phyloP scores from a whole-genome alignment of 2,329 filamentous ascomycete genomes.

The Talaromyces rugulosus region DNA sequence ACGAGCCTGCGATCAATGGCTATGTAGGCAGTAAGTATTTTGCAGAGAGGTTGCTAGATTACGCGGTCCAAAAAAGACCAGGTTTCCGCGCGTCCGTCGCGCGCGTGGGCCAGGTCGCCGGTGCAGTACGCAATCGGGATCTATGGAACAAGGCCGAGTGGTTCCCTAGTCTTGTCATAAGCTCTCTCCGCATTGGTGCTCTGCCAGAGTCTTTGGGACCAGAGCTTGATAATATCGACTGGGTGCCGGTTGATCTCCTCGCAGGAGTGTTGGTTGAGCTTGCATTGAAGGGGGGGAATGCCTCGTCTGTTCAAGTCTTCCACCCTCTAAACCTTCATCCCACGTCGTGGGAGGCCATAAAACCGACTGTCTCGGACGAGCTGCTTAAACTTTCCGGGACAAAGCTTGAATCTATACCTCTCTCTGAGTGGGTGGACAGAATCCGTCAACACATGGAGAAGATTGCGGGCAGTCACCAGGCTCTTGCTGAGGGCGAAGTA shows the following conservation, averaged over 20 bases:
- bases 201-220: constrained; percentile 36
- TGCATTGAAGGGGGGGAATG: background rate
- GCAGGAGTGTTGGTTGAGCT: constrained; percentile 35
- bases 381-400: background rate
- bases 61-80: constrained; percentile 14
- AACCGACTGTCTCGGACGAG: background rate
- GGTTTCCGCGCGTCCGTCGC: constrained; percentile 15
- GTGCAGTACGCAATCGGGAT: constrained; percentile 19
- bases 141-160: constrained; percentile 42
- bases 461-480: background rate
- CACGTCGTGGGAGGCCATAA: constrained; percentile 8
- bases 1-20: constrained; percentile 15
- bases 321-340: constrained; percentile 19
- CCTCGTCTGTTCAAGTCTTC: constrained; percentile 9
- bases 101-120: constrained; percentile 28
- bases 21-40: constrained; percentile 30
- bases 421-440: constrained; percentile 15
- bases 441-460: constrained; percentile 14
- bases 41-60: constrained; percentile 23
- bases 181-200: constrained; percentile 32
- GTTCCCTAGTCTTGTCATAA: constrained; percentile 40
- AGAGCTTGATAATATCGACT: constrained; percentile 34
- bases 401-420: constrained; percentile 11
- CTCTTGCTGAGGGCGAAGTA: constrained; percentile 9
- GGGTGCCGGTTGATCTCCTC: constrained; percentile 43